These are phyloP conservation scores for Jacaranda copaia DNA, from an alignment of 257 asterid genomes.

Conservation along the genomic window DNA sequence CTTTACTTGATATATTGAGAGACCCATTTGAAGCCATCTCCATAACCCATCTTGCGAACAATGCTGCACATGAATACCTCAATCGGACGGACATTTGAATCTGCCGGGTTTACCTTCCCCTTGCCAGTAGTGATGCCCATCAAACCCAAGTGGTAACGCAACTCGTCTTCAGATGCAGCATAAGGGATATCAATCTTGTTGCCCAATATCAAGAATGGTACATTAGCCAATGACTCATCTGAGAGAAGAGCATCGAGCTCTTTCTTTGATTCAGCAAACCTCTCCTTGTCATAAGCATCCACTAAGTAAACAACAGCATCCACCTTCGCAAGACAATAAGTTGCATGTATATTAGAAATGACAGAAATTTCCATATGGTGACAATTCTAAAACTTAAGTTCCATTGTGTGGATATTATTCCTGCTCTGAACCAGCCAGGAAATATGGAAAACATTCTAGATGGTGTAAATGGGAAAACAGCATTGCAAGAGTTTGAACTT, in stretches of 20 bases:
- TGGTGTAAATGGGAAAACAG: too few species aligned
- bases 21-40: conserved; percentile 71
- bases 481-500: neutral
- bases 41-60: conserved; percentile 70
- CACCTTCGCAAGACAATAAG: conserved; percentile 43
- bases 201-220: conserved; percentile 63
- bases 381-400: neutral
- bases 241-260: conserved; percentile 68
- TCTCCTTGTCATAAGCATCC: conserved; percentile 64
- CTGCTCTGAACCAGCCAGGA: neutral
- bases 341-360: conserved; percentile 9
- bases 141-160: conserved; percentile 57
- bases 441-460: neutral
- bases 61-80: conserved; percentile 77
- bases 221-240: conserved; percentile 58
- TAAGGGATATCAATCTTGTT: conserved; percentile 65
- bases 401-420: neutral
- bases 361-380: neutral
- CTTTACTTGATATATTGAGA: conserved; percentile 60
- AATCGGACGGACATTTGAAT: conserved; percentile 56
- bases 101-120: conserved; percentile 56
- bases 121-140: conserved; percentile 61
- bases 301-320: conserved; percentile 66
- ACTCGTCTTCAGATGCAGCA: conserved; percentile 64
- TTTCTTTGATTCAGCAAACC: conserved; percentile 65